Percentiles rank a stretch among this genome's conserved stretches.
These are phyloP conservation scores for Phanerochaete carnosa DNA, from an alignment of 768 basidiomycete genomes.

Conservation along the genomic window DNA sequence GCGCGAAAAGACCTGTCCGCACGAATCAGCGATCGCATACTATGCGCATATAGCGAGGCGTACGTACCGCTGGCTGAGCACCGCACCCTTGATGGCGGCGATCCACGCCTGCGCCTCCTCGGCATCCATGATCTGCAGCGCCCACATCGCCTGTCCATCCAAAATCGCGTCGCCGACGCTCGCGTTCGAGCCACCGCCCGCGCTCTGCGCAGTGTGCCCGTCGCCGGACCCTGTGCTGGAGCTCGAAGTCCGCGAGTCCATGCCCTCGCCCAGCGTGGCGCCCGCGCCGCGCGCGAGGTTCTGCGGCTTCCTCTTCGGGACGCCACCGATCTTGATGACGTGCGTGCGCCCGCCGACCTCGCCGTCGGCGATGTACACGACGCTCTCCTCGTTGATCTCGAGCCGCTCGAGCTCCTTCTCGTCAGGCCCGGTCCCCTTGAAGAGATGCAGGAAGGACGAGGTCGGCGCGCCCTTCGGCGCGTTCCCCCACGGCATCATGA, in stretches of 20 bases:
- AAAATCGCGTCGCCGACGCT: conserved; percentile 8
- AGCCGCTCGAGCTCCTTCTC: conserved; percentile 73
- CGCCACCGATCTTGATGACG: conserved; percentile 68
- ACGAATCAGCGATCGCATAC: not conserved
- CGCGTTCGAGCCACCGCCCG: not conserved
- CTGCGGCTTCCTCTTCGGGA: conserved; percentile 33
- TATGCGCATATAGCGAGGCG: not conserved
- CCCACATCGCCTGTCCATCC: conserved; percentile 60
- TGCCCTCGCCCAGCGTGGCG: not conserved
- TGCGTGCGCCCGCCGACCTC: conserved; percentile 41
- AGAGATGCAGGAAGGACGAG: conserved; percentile 65
- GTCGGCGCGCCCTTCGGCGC: conserved; percentile 27
- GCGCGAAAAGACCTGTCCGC: conserved; percentile 59
- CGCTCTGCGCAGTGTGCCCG: not conserved
- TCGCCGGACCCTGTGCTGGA: conserved; percentile 2
- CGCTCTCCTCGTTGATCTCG: conserved; percentile 73
- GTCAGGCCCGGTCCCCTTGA: conserved; percentile 54
- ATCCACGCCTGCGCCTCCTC: conserved; percentile 76
- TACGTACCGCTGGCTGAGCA: conserved; percentile 65
- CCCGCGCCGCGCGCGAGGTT: conserved; percentile 13
- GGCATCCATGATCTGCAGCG: conserved; percentile 61
- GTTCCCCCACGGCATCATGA: not conserved
- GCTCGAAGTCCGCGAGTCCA: conserved; percentile 3
- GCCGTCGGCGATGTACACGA: conserved; percentile 65
- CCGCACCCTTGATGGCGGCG: conserved; percentile 63